Conservation (phyloP, 2,329 filamentous ascomycete genomes). For the Curvularia sp. region DNA sequence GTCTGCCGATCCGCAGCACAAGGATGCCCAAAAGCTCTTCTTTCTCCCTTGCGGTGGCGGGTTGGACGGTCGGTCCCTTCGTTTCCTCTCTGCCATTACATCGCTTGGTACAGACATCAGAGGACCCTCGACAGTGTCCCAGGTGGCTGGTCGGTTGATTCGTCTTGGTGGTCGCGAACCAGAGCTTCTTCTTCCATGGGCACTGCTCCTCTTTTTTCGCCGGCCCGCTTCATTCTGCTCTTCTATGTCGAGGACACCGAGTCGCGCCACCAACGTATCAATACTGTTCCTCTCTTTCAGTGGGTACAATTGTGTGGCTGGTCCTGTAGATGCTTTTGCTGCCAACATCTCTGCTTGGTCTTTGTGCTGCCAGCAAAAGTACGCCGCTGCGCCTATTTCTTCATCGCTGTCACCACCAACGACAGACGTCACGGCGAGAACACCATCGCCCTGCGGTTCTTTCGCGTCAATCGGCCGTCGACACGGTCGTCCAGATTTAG, state of each 20-base stretch:
- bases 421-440: conserved; percentile 53
- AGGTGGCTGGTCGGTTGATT: conserved; percentile 53
- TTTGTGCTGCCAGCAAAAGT: conserved; percentile 95
- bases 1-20: conserved; percentile 53
- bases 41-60: conserved; percentile 38
- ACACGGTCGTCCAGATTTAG: conserved; percentile 81
- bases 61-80: conserved; percentile 26
- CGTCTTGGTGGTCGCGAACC: conserved; percentile 31
- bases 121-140: conserved; percentile 56
- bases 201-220: conserved; percentile 39
- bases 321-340: conserved; percentile 29
- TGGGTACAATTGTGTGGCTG: conserved; percentile 59
- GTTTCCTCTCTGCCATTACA: conserved; percentile 41
- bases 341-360: conserved; percentile 71
- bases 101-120: conserved; percentile 55
- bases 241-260: conserved; percentile 76
- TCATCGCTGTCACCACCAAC: conserved; percentile 54
- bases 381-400: conserved; percentile 64
- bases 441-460: conserved; percentile 47
- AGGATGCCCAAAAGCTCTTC: conserved; percentile 51
- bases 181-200: conserved; percentile 24
- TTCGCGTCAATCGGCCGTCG: conserved; percentile 70
- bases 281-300: conserved; percentile 76
- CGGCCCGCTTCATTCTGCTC: conserved; percentile 49
- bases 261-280: conserved; percentile 81